Evolutionary conservation across 78 protist species (phyloP).

Genomic region (Dictyostelium capitatum): DNA sequence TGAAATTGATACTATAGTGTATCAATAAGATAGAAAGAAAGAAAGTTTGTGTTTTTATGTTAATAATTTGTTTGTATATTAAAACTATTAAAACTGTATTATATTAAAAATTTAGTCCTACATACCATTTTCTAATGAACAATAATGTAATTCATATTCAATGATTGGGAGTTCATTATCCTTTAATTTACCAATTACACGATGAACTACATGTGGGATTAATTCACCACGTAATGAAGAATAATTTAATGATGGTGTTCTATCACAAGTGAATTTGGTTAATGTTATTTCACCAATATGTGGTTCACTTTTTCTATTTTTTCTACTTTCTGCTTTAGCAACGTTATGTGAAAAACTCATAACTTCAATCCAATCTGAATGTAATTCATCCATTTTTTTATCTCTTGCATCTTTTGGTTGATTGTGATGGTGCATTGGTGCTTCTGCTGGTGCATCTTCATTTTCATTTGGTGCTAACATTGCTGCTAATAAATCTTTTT

Average conservation of each 20-base stretch:
- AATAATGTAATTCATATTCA: slow-evolving; percentile 25
- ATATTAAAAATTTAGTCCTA: too few relatives aligned
- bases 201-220: slow-evolving; percentile 2
- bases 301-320: neutral
- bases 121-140: neutral
- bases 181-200: neutral
- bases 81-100: too few relatives aligned
- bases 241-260: slow-evolving; percentile 30
- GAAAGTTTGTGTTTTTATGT: too few relatives aligned
- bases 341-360: slow-evolving; percentile 44
- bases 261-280: slow-evolving; percentile 3
- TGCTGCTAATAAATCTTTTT: slow-evolving; percentile 1
- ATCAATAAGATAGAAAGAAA: too few relatives aligned
- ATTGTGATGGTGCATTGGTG: neutral
- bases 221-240: neutral
- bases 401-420: slow-evolving; percentile 3
- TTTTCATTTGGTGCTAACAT: slow-evolving; percentile 7
- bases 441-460: neutral
- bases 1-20: slow-evolving; percentile 13
- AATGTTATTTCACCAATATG: neutral
- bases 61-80: too few relatives aligned
- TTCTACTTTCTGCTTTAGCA: neutral
- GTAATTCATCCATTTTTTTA: neutral
- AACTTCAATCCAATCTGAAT: slow-evolving; percentile 22
- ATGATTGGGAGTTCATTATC: neutral